Percentiles rank a stretch among this genome's conserved stretches.
Evolutionary conservation across 2,329 filamentous ascomycete genomes (phyloP).

Genomic region (Colletotrichum costaricense): DNA sequence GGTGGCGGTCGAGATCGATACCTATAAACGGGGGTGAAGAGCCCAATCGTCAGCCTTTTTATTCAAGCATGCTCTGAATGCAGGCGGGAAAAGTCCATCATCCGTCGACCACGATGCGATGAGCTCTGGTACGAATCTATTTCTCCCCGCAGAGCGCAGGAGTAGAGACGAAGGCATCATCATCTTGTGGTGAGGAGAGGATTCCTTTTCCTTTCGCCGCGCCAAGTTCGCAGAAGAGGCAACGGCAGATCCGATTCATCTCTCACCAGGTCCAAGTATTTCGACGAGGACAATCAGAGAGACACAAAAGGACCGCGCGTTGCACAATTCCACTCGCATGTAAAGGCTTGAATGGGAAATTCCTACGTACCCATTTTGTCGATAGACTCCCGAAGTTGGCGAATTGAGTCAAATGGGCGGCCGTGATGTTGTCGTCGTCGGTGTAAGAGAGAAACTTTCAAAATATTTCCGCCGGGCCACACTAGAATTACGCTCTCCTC

Average conservation of each 20-base stretch:
- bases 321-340: conserved; percentile 45
- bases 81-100: conserved; percentile 42
- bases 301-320: conserved; percentile 12
- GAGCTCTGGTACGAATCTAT: neutral
- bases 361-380: conserved; percentile 73
- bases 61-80: conserved; percentile 71
- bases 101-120: conserved; percentile 6
- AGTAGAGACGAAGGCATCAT: neutral
- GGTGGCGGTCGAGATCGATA: conserved; percentile 79
- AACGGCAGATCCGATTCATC: conserved; percentile 18
- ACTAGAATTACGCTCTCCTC: conserved; percentile 15
- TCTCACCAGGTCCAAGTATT: neutral
- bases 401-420: conserved; percentile 47
- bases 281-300: neutral
- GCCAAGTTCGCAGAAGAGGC: conserved; percentile 34
- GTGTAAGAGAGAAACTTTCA: conserved; percentile 29
- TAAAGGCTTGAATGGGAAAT: conserved; percentile 51
- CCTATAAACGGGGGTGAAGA: conserved; percentile 61
- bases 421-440: conserved; percentile 49
- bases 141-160: conserved; percentile 2
- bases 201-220: conserved; percentile 35
- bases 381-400: conserved; percentile 56
- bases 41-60: conserved; percentile 70
- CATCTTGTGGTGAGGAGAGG: conserved; percentile 36
- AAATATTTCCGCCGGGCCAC: neutral